A percentile compares a stretch with the other conserved stretches of the same genome.
These are phyloP conservation scores for Phytopythium chamaehyphon DNA, from an alignment of 352 stramenopile genomes.

Conservation along the genomic window DNA sequence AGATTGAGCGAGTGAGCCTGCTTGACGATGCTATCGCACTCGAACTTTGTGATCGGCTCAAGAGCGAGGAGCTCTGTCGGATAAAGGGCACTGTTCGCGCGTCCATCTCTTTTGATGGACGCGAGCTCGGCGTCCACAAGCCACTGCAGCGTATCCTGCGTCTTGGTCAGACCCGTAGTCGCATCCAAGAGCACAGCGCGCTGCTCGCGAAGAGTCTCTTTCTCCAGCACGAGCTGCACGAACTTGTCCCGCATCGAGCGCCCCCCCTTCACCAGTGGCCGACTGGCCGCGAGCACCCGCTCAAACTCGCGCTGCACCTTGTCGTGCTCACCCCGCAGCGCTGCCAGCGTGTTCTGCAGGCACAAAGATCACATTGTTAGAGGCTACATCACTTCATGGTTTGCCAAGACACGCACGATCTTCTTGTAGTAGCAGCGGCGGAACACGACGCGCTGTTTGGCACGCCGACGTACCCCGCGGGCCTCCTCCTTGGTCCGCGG, in stretches of 20 bases:
- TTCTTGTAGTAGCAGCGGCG: conserved; percentile 81
- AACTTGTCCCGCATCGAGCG: background rate
- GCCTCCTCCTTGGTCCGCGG: background rate
- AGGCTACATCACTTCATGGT: background rate
- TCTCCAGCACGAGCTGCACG: background rate
- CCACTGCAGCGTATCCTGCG: conserved; percentile 8
- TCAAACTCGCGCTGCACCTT: background rate
- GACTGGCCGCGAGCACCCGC: background rate
- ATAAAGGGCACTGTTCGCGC: background rate
- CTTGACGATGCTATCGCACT: background rate
- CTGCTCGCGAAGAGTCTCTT: background rate
- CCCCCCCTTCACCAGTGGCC: background rate
- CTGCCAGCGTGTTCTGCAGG: conserved; percentile 4
- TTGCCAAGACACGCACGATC: conserved; percentile 32
- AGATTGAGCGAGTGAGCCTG: too few species aligned
- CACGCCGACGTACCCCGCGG: conserved; percentile 14
- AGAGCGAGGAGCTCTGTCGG: background rate
- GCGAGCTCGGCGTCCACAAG: conserved; percentile 8
- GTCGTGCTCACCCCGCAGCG: conserved; percentile 2
- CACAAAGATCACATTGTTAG: background rate
- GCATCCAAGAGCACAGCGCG: background rate
- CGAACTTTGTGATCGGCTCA: background rate
- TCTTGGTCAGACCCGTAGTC: background rate
- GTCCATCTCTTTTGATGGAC: background rate
- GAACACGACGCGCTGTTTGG: conserved; percentile 68